These are phyloP conservation scores for Lentinula novae-zelandiae DNA, from an alignment of 1,284 basidiomycete genomes.

Conservation along the genomic window DNA sequence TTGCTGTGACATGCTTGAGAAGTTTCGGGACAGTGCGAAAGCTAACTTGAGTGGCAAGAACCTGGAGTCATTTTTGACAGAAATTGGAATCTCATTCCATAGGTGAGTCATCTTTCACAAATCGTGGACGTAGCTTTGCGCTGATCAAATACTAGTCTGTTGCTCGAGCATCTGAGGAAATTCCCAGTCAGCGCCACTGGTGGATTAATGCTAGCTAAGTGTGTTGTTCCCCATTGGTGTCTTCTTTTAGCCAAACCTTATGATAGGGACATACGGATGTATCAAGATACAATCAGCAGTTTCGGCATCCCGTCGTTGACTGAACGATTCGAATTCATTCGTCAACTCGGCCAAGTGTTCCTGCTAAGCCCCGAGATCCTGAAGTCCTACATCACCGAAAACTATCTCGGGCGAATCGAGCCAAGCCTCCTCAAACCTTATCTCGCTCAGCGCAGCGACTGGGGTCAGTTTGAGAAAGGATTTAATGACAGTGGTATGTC, in stretches of 20 bases:
- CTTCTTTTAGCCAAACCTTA: constrained; percentile 2
- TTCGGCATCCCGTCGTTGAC: constrained; percentile 83
- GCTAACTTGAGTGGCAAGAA: constrained; percentile 89
- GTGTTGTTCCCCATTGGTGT: constrained; percentile 25
- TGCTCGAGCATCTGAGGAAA: constrained; percentile 94
- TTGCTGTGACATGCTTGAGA: constrained; percentile 84
- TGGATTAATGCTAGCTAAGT: constrained; percentile 98
- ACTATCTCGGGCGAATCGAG: constrained; percentile 90
- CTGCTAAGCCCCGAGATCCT: constrained; percentile 91
- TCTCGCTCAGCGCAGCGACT: constrained; percentile 88
- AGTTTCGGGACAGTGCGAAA: constrained; percentile 71
- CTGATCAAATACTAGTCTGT: constrained; percentile 49
- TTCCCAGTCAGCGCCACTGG: constrained; percentile 97
- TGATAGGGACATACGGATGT: constrained; percentile 88
- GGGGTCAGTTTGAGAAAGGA: constrained; percentile 73
- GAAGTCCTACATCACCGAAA: constrained; percentile 90
- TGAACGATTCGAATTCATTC: constrained; percentile 98
- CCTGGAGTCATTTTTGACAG: constrained; percentile 86
- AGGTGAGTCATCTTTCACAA: constrained; percentile 44
- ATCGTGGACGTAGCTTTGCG: neutral
- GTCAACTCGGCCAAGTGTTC: constrained; percentile 97
- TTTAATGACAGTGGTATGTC: constrained; percentile 53
- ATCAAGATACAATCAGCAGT: constrained; percentile 86
- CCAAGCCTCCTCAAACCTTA: constrained; percentile 86
- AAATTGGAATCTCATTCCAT: constrained; percentile 94